These are phyloP conservation scores for Punctularia strigosozonata DNA, from an alignment of 768 basidiomycete genomes.

Conservation along the genomic window DNA sequence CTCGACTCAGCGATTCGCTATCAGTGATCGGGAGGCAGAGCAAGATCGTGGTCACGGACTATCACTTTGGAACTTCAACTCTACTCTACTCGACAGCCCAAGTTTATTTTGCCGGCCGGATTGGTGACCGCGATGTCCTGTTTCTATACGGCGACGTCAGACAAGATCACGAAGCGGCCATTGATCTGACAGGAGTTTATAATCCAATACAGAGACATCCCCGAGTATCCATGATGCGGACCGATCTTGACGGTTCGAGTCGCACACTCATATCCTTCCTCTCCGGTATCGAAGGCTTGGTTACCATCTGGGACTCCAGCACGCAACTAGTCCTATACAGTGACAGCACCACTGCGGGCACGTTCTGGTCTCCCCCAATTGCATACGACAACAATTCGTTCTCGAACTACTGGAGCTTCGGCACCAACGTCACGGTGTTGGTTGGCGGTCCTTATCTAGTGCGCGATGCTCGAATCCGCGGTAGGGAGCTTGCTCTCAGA, in stretches of 20 bases:
- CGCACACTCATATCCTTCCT: conserved; percentile 41
- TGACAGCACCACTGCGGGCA: conserved; percentile 52
- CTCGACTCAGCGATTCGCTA: conserved; percentile 38
- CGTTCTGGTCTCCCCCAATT: conserved; percentile 69
- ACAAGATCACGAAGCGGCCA: conserved; percentile 22
- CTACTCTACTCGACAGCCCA: conserved; percentile 64
- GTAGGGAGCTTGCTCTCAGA: conserved; percentile 33
- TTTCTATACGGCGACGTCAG: conserved; percentile 24
- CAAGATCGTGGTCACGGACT: conserved; percentile 63
- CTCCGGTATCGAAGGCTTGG: conserved; percentile 41
- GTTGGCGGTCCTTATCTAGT: conserved; percentile 36
- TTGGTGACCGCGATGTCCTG: conserved; percentile 27
- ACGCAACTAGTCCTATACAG: conserved; percentile 58
- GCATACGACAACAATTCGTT: conserved; percentile 27
- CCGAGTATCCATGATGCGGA: no score
- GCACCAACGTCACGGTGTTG: conserved; percentile 58
- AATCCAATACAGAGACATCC: not conserved
- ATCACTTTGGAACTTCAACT: conserved; percentile 51
- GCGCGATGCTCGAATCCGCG: conserved; percentile 24
- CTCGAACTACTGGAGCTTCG: conserved; percentile 58
- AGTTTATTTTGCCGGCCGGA: conserved; percentile 51
- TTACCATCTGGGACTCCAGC: conserved; percentile 55
- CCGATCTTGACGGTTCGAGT: conserved; percentile 4
- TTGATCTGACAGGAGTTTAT: conserved; percentile 11
- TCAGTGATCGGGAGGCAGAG: conserved; percentile 60